Conservation (phyloP, 2,329 filamentous ascomycete species). For the Alternaria sp. region DNA sequence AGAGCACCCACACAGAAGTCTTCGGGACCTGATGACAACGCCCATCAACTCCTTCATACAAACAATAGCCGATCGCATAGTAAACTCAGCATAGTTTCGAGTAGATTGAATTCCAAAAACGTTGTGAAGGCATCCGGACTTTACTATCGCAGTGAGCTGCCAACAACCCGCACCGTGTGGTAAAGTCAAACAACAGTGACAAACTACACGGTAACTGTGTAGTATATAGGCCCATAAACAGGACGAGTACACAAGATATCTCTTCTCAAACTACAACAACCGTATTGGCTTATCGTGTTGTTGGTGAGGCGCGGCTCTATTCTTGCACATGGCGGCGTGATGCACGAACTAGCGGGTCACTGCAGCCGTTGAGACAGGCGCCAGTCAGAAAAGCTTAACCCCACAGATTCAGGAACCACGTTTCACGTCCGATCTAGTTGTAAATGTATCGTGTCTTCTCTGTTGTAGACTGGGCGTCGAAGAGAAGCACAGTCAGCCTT, state of each 20-base stretch:
- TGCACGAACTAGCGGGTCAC: conserved; percentile 30
- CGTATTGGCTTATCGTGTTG: not conserved
- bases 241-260: not conserved
- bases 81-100: not conserved
- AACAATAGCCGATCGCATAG: not conserved
- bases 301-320: conserved; percentile 5
- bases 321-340: conserved; percentile 15
- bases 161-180: not conserved
- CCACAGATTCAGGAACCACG: conserved; percentile 5
- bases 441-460: not conserved
- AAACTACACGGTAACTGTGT: not conserved
- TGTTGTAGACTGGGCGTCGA: not conserved
- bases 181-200: not conserved
- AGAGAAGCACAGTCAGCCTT: not conserved
- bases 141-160: not conserved
- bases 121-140: not conserved
- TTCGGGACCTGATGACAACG: not conserved
- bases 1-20: not conserved
- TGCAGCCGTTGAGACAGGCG: conserved; percentile 14
- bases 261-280: not conserved
- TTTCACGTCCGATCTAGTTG: not conserved
- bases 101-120: not conserved
- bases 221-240: not conserved
- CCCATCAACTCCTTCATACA: not conserved
- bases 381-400: conserved; percentile 22